Base-by-base conservation (phyloP, 257 asterid genomes). In the Solanum lignicaule region DNA sequence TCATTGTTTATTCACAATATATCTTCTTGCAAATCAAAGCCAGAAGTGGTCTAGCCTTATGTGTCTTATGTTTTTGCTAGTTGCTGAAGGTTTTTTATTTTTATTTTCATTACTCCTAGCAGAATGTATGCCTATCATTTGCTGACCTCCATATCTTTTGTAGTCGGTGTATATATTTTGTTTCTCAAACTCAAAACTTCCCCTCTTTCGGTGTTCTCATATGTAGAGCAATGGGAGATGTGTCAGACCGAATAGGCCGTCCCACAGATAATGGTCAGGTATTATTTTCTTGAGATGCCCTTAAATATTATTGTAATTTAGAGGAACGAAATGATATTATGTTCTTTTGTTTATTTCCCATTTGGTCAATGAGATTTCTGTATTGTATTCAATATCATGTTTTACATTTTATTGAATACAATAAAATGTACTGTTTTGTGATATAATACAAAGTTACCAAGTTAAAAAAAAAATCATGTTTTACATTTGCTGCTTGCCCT, bases 181-280 rank as follows among this genome's bases (percentile, higher is more conserved):
- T 48, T 48, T 82, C 69, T 31, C 86, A 48, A 82, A 48, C 68
- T 48, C 86, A 18, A 31, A 31, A 46, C 39, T 46, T 46, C 69
- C 85, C 69, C 36, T 48, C 12, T 82, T 82, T 43, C 83, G 78
- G 52, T 86, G 68, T 38, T 86, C 68, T 52, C 38, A 75, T 32
- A 16, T 86, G 88, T 92, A 96, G 99, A 91, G 98, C 99, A 23
- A 95, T 94, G 98, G 99, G 99, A 31, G 99, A 96, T 92, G 99
- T 96, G 82, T 96, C 99, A 23, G 98, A 96, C 90, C 94, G 98
- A 89, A 95, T 94, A 88, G 99, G 99, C 38, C 95, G 98, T 87
- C 98, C 99, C 62, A 94, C 99, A 7, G 98, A 96, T 93, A 94
- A 94, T 91, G 99, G 99, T 31, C 98, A 96, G 99, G 99, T 96